phyloP scores from a whole-genome alignment of 116 monocot genomes.

The Zostera marina region DNA sequence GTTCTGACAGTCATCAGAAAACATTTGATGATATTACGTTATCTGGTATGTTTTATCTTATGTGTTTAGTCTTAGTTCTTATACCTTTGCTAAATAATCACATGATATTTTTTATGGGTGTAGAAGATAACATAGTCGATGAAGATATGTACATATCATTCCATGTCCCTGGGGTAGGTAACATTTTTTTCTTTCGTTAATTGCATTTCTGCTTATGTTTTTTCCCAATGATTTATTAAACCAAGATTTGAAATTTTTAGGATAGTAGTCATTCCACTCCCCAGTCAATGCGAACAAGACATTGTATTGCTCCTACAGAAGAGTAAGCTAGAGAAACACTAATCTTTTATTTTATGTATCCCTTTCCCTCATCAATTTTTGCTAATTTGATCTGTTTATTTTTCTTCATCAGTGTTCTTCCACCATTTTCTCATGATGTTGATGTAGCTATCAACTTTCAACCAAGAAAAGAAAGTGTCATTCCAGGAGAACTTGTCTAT shows the following conservation, averaged over 20 bases:
- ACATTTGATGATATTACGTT: slow-evolving; percentile 55
- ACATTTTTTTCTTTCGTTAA: background rate
- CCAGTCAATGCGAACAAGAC: slow-evolving; percentile 1
- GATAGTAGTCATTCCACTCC: slow-evolving; percentile 21
- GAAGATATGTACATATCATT: slow-evolving; percentile 35
- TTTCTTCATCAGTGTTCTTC: slow-evolving; percentile 25
- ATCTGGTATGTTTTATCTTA: slow-evolving; percentile 18
- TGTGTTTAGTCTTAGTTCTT: background rate
- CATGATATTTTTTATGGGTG: background rate
- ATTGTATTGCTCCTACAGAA: slow-evolving; percentile 27
- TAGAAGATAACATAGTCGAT: slow-evolving; percentile 34
- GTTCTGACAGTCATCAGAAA: slow-evolving; percentile 36
- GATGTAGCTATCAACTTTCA: slow-evolving; percentile 7
- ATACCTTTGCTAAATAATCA: background rate
- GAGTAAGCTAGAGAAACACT: slow-evolving; percentile 25
- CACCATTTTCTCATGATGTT: slow-evolving; percentile 17
- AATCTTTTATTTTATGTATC: background rate
- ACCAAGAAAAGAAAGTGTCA: background rate
- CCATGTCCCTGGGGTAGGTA: slow-evolving; percentile 35
- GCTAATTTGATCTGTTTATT: slow-evolving; percentile 2
- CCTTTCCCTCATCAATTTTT: background rate
- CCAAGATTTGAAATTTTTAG: slow-evolving; percentile 15
- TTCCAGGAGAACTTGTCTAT: slow-evolving; percentile 4
- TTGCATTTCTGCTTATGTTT: background rate
- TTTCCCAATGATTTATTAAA: background rate